These are phyloP conservation scores for Salix caprea DNA, from an alignment of 345 rosid species.

Conservation along the genomic window DNA sequence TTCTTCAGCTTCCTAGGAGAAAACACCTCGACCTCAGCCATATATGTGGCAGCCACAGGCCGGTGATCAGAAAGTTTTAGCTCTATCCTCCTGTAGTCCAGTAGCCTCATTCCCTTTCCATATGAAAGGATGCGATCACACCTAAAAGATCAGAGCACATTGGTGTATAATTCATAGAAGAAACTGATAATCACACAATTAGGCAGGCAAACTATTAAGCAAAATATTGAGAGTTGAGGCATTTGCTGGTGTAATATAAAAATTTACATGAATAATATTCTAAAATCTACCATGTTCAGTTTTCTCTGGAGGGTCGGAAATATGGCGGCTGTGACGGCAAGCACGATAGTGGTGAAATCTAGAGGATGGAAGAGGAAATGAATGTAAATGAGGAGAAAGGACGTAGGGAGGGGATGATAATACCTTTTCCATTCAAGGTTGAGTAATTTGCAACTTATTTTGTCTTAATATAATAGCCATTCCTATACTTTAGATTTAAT, in stretches of 20 bases:
- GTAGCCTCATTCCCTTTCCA: conserved; percentile 79
- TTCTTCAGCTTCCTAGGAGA: conserved; percentile 68
- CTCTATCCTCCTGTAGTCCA: conserved; percentile 66
- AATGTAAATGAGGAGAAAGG: neutral
- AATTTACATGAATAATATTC: neutral
- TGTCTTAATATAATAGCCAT: neutral
- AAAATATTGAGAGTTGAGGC: neutral
- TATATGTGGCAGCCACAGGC: conserved; percentile 77
- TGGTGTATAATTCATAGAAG: neutral
- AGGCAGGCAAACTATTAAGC: neutral
- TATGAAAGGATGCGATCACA: conserved; percentile 79
- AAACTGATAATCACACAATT: conserved; percentile 3
- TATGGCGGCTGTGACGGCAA: neutral
- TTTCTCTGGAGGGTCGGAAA: neutral
- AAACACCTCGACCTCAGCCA: conserved; percentile 87
- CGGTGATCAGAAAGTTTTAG: conserved; percentile 85
- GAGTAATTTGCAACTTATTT: neutral
- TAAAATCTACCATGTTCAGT: neutral
- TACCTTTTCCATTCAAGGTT: neutral
- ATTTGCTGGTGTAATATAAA: neutral
- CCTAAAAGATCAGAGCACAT: conserved; percentile 35
- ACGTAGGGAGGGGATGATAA: neutral
- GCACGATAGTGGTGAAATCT: neutral
- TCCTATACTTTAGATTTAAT: no score
- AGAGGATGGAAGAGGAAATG: neutral